Evolutionary conservation across 371 early-diverging fungal genomes (phyloP), one percentile per base, ranked within the genome.

Genomic region (Mortierella sp.): DNA sequence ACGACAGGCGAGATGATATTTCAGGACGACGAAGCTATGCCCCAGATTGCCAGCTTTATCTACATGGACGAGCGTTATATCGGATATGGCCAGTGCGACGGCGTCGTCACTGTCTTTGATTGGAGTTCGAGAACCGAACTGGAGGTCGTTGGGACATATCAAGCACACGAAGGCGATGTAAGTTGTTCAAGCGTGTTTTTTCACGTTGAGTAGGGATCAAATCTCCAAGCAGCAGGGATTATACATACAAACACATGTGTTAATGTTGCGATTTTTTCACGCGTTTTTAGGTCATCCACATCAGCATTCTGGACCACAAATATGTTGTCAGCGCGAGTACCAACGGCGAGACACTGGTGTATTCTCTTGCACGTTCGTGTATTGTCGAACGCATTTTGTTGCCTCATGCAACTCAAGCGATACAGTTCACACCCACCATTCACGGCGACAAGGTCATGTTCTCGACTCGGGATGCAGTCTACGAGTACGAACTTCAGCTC

Each of bases 361-460:
- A 81, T 38, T 85, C 82, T 2, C 63, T 85, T 38, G 46, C 79
- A 7, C 70, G 51, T 5, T 63, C 71, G 1, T 44, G 85, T 21
- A 65, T 85, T 63, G 21, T 85, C 11, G 85, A 81, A 16, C 71
- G 82, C 70, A 81, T 85, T 55, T 35, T 85, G 1, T 55, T 85
- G 63, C 85, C 85, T n/a, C 79, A 81, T 71, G 82, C 82, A 58
- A 76, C 85, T 2, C 85, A 85, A 48, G 81, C 85, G 35, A 79
- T 85, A 21, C 85, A 78, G 38, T 85, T 81, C 56, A 85, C 82
- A 18, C 85, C 85, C 1, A 85, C 85, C 0, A 78, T 85, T 46
- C 79, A 81, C 49, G 85, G 71, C 0, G 82, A 80, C 63, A 85
- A 85, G 65, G 85, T 76, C 78, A 85, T 85, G 85, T 85, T 85